Evolutionary conservation across 2,329 filamentous ascomycete species (phyloP).

Genomic region (Penicillium sp.): DNA sequence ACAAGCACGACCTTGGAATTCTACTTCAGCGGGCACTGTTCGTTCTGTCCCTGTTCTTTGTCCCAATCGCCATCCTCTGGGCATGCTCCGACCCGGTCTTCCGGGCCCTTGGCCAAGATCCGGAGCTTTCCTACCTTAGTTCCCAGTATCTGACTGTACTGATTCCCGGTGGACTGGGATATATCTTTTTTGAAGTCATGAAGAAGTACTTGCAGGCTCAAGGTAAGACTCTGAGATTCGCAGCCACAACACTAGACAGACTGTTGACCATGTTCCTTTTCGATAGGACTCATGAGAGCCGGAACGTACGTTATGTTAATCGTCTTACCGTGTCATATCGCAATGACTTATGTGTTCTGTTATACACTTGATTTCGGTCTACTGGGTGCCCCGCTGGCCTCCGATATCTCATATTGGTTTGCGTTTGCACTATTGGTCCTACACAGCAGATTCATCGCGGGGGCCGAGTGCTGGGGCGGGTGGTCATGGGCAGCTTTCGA

Average conservation of each 20-base stretch:
- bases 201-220: conserved; percentile 61
- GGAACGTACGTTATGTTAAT: conserved; percentile 63
- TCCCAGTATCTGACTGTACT: conserved; percentile 71
- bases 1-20: conserved; percentile 76
- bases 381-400: conserved; percentile 77
- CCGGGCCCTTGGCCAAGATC: conserved; percentile 71
- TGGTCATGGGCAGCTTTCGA: conserved; percentile 63
- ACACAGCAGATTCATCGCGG: conserved; percentile 70
- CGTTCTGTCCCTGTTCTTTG: not conserved
- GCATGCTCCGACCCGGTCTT: conserved; percentile 58
- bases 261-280: not conserved
- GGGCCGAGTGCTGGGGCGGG: conserved; percentile 78
- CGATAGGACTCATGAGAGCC: conserved; percentile 53
- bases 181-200: conserved; percentile 83
- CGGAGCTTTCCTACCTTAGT: conserved; percentile 72
- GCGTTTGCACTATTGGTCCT: conserved; percentile 74
- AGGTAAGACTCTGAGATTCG: conserved; percentile 37
- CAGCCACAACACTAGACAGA: not conserved
- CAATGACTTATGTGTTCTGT: conserved; percentile 67
- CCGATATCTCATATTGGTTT: conserved; percentile 81
- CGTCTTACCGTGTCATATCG: conserved; percentile 61
- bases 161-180: conserved; percentile 79
- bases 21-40: conserved; percentile 54
- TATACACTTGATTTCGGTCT: conserved; percentile 71
- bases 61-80: not conserved